Evolutionary conservation across 208 protist species (phyloP), one percentile per base, ranked within the genome.

Genomic region (Kentomonas sorsogonicus): DNA sequence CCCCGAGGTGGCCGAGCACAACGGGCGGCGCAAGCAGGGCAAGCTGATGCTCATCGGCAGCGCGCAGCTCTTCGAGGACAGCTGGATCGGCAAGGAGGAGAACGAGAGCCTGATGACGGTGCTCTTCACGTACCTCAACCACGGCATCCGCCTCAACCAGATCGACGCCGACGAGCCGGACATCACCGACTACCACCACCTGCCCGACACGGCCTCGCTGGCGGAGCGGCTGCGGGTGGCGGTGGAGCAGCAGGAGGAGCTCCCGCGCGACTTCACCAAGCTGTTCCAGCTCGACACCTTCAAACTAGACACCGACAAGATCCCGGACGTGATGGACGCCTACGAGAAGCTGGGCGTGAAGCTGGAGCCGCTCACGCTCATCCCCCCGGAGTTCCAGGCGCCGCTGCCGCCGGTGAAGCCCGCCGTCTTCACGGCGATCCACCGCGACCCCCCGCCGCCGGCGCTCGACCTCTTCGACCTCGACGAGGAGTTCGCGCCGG

Each of bases 381-480:
- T 98, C 65, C 92, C 91, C 25, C 97, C 97, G 4, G 80, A 97
- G 63, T 98, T 98, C 57, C 80, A 98, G 66, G 91, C 88, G 0
- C 96, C 97, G 13, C 76, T 98, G 44, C 97, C 97, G 22, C 89
- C 94, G 25, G 79, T 98, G 20, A 93, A 93, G 67, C 95, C 95
- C 0, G 95, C 96, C 0, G 89, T 95, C 2, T 97, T 98, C 61
- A 89, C 86, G 29, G 90, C 94, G 0, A 94, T 93, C n/a, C 79
- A 98, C 63, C 72, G 90, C 46, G 95, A 98, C 66, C 85, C 86
- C 1, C 57, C 77, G 18, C 79, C 81, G 9, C 96, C 96, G 0
- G 90, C 91, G 0, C 80, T 98, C 26, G 96, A 98, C 53, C 79
- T 98, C 40, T 98, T 97, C 69, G 96, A 98, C 71, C 77, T 98